Evolutionary conservation across 441 rosid genomes (phyloP).

Genomic region (Populus hybrid): DNA sequence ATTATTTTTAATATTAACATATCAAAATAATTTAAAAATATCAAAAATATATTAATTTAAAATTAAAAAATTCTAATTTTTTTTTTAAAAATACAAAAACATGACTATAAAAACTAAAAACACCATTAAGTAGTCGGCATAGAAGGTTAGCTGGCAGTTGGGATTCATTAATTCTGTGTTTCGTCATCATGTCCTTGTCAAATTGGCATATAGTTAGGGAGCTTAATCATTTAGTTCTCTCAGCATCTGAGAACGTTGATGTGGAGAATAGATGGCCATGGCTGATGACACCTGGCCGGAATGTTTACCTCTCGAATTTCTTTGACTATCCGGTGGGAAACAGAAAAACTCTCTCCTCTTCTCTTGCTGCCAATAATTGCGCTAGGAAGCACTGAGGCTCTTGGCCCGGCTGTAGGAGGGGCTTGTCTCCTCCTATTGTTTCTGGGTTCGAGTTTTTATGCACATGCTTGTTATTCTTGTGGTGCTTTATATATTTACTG

Average conservation of each 20-base stretch:
- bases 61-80: too few species aligned
- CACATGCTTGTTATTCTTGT: accelerated
- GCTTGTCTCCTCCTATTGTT: too few species aligned
- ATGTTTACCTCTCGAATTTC: too few species aligned
- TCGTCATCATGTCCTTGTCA: not conserved
- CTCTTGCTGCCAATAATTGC: too few species aligned
- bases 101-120: too few species aligned
- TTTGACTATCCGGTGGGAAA: too few species aligned
- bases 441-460: accelerated
- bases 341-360: too few species aligned
- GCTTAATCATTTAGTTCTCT: not conserved
- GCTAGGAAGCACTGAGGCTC: too few species aligned
- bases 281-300: not conserved
- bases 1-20: accelerated
- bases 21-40: too few species aligned
- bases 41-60: too few species aligned
- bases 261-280: not conserved
- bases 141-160: not conserved
- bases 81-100: too few species aligned
- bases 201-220: not conserved
- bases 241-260: not conserved
- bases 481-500: accelerated
- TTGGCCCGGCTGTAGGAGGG: too few species aligned
- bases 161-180: not conserved
- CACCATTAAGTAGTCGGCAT: not conserved